A percentile compares a stretch with the other conserved stretches of the same genome.
These are phyloP conservation scores for Aegle marmelos DNA, from an alignment of 345 rosid species.

Conservation along the genomic window DNA sequence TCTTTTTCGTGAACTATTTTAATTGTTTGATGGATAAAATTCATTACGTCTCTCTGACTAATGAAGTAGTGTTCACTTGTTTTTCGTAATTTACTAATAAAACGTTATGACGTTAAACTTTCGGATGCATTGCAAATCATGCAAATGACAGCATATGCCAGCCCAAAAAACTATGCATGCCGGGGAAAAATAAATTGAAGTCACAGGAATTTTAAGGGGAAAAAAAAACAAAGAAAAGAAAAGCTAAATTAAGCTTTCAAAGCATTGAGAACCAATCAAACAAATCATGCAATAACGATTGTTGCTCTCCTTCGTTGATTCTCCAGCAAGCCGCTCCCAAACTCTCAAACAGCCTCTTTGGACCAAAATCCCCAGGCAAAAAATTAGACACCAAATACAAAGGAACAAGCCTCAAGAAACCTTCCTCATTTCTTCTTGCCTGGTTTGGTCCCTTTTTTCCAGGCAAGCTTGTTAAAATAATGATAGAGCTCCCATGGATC, in stretches of 20 bases:
- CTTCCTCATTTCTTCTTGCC: conserved; percentile 38
- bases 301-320: conserved; percentile 27
- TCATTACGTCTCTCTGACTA: no score
- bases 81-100: no score
- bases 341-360: conserved; percentile 12
- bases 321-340: conserved; percentile 18
- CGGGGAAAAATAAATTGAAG: neutral
- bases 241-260: conserved; percentile 15
- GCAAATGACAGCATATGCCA: neutral
- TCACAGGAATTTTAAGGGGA: neutral
- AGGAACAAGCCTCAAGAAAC: conserved; percentile 16
- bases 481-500: conserved; percentile 23
- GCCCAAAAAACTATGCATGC: neutral
- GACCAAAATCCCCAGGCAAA: conserved; percentile 3
- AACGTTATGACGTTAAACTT: no score
- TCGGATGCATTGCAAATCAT: neutral
- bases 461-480: conserved; percentile 13
- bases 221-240: no score
- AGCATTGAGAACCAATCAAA: conserved; percentile 9
- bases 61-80: fast-evolving
- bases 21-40: no score
- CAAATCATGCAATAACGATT: neutral
- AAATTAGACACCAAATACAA: conserved; percentile 25
- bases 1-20: no score
- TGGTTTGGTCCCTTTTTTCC: conserved; percentile 38